phyloP scores from a whole-genome alignment of 176 grass and related monocot genomes.

The Poa annua region DNA sequence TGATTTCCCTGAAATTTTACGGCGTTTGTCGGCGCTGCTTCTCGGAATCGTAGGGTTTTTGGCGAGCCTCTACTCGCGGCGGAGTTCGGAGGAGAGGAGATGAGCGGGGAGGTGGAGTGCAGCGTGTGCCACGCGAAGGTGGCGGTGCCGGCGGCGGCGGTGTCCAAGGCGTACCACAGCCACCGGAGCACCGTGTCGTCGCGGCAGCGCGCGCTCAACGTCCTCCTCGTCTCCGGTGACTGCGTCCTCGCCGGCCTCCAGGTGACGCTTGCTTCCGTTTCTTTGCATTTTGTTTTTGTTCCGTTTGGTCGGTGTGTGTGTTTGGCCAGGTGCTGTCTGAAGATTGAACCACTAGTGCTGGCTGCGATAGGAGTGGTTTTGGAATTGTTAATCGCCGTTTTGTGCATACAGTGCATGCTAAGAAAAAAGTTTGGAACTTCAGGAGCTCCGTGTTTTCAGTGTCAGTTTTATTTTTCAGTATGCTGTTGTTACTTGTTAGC shows the following conservation, averaged over 20 bases:
- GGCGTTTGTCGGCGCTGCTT: conserved; percentile 23
- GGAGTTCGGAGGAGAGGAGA: conserved; percentile 23
- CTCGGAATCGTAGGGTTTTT: conserved; percentile 32
- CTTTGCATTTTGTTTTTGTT: conserved; percentile 7
- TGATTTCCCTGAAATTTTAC: conserved; percentile 13
- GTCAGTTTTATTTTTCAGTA: conserved; percentile 4
- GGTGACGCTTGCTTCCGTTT: conserved; percentile 47
- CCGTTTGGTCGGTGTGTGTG: conserved; percentile 26
- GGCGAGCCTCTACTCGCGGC: not conserved
- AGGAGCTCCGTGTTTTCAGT: not conserved
- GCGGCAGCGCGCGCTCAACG: conserved; percentile 70
- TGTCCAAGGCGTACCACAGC: conserved; percentile 83
- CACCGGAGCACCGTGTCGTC: conserved; percentile 68
- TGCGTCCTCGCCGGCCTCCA: conserved; percentile 89
- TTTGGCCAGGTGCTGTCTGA: not conserved
- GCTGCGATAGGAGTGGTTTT: conserved; percentile 9
- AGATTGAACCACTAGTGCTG: not conserved
- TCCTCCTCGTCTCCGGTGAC: conserved; percentile 80
- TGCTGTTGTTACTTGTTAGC: not conserved
- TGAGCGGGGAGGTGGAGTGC: conserved; percentile 80
- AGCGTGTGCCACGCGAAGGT: conserved; percentile 80
- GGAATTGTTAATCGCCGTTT: not conserved
- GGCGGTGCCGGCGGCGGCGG: conserved; percentile 38
- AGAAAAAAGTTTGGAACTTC: not conserved
- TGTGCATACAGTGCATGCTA: not conserved